Percentiles rank a stretch among this genome's conserved stretches.
Conservation (phyloP, 1,139 yeast genomes). For the Geotrichum europaeum region DNA sequence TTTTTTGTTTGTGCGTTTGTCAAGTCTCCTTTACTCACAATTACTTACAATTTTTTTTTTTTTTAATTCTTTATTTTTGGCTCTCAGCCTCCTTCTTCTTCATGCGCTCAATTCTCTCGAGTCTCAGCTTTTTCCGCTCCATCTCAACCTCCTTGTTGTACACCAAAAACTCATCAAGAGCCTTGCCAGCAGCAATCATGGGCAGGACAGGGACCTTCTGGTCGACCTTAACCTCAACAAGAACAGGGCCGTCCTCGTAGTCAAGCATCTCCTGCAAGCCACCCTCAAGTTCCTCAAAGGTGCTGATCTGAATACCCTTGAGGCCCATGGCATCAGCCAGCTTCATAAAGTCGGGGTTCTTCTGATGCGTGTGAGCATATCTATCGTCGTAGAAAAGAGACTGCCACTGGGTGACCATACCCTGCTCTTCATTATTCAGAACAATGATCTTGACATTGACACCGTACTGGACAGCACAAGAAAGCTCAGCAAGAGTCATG, state of each 20-base stretch:
- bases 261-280: slow-evolving; percentile 71
- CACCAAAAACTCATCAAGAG: slow-evolving; percentile 81
- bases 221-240: slow-evolving; percentile 86
- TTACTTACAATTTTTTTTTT: neutral
- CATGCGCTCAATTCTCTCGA: slow-evolving; percentile 15
- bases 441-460: slow-evolving; percentile 87
- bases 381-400: slow-evolving; percentile 93
- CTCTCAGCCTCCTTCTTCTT: slow-evolving; percentile 11
- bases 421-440: slow-evolving; percentile 96
- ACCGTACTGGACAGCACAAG: slow-evolving; percentile 89
- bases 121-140: slow-evolving; percentile 59
- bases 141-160: slow-evolving; percentile 77
- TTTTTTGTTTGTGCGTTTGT: neutral
- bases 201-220: slow-evolving; percentile 97
- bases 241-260: slow-evolving; percentile 70
- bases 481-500: slow-evolving; percentile 91
- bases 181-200: slow-evolving; percentile 97
- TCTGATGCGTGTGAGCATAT: slow-evolving; percentile 93
- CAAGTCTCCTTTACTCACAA: neutral
- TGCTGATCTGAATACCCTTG: slow-evolving; percentile 67
- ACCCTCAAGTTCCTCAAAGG: slow-evolving; percentile 56
- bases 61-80: neutral
- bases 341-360: slow-evolving; percentile 87
- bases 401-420: slow-evolving; percentile 99
- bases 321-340: slow-evolving; percentile 92